These are phyloP conservation scores for Ceratobasidium sp. DNA, from an alignment of 1,284 basidiomycete genomes.

Conservation along the genomic window DNA sequence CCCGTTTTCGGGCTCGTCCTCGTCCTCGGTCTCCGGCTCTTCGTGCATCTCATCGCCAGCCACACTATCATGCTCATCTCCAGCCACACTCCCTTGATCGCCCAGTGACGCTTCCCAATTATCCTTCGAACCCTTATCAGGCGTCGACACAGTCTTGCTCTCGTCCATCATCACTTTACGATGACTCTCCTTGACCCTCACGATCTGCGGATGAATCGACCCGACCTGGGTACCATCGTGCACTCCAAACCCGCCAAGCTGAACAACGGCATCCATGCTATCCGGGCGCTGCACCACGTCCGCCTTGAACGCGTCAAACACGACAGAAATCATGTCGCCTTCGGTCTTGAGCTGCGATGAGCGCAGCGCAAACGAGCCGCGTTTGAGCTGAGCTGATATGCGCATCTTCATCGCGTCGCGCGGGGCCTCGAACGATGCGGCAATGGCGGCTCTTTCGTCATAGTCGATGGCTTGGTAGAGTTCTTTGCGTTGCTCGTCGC, in stretches of 20 bases:
- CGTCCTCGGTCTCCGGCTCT: slow-evolving; percentile 51
- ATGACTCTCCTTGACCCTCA: slow-evolving; percentile 79
- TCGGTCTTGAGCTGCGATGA: slow-evolving; percentile 64
- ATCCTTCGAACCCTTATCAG: slow-evolving; percentile 52
- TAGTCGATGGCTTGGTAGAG: slow-evolving; percentile 96
- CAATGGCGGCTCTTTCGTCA: slow-evolving; percentile 83
- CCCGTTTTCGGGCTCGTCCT: slow-evolving; percentile 53
- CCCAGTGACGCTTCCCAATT: slow-evolving; percentile 52
- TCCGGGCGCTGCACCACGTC: slow-evolving; percentile 87
- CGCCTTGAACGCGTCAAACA: slow-evolving; percentile 91
- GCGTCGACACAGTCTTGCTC: slow-evolving; percentile 47
- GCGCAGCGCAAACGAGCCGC: slow-evolving; percentile 86
- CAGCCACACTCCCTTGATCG: slow-evolving; percentile 43
- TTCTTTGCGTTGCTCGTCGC: slow-evolving; percentile 92
- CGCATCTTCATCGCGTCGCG: slow-evolving; percentile 85
- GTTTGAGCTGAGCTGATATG: slow-evolving; percentile 81
- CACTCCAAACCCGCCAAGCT: slow-evolving; percentile 89
- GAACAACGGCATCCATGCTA: slow-evolving; percentile 84
- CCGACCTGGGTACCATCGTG: slow-evolving; percentile 90
- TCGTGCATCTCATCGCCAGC: slow-evolving; percentile 42
- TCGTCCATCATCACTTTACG: slow-evolving; percentile 52
- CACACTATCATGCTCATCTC: slow-evolving; percentile 40
- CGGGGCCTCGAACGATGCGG: slow-evolving; percentile 74
- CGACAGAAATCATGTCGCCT: slow-evolving; percentile 83
- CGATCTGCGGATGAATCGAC: slow-evolving; percentile 91